Evolutionary conservation across 176 grass and related monocot genomes (phyloP).

Genomic region (Secale cereale): DNA sequence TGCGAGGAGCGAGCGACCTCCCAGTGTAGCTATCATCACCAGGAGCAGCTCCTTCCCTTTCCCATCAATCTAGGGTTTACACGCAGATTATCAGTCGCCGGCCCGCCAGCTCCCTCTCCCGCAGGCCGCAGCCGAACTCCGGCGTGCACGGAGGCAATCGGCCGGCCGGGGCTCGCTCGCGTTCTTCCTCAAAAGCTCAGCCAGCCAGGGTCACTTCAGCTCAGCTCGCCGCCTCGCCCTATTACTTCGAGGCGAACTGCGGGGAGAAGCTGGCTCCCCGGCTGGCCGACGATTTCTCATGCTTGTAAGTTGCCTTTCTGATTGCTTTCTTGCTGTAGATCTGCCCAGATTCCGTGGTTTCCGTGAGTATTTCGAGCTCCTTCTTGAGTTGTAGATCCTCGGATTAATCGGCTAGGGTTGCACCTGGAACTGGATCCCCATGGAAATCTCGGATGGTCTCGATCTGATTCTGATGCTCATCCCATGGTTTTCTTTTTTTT

Average conservation of each 20-base stretch:
- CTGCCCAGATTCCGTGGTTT: not conserved
- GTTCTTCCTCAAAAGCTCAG: not conserved
- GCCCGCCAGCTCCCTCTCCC: not conserved
- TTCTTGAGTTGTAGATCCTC: not conserved
- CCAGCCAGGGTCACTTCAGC: not conserved
- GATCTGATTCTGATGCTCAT: not conserved
- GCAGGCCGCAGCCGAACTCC: not conserved
- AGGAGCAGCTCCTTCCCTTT: not conserved
- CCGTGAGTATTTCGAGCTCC: not conserved
- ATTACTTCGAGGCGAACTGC: not conserved
- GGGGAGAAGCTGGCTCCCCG: not conserved
- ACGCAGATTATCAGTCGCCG: not conserved
- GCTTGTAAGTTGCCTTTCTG: constrained; percentile 17
- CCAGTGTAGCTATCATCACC: not conserved
- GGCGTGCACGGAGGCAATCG: not conserved
- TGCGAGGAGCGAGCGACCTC: not conserved
- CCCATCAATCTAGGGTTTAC: constrained; percentile 36
- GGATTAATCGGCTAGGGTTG: not conserved
- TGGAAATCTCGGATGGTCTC: not conserved
- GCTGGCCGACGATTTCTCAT: not conserved
- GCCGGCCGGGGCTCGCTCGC: not conserved
- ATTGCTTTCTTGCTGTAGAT: constrained; percentile 12
- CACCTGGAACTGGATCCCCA: not conserved
- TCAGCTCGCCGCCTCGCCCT: not conserved
- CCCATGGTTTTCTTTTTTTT: not conserved